A percentile compares a stretch with the other conserved stretches of the same genome.
Conservation (phyloP, 768 basidiomycete genomes). For the Terana coerulea region DNA sequence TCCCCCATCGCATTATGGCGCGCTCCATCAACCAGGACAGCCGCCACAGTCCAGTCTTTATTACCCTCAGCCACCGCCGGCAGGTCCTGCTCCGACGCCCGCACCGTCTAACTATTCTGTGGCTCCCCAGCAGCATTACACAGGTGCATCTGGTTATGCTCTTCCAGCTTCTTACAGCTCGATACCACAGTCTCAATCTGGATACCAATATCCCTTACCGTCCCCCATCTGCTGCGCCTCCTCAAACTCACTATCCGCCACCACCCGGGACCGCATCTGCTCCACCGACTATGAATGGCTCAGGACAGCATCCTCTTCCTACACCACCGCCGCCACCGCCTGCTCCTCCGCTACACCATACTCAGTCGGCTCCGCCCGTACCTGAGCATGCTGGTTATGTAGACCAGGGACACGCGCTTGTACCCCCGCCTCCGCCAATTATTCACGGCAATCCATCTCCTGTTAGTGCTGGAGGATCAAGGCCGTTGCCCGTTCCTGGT, state of each 20-base stretch:
- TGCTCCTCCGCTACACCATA: slow-evolving; percentile 23
- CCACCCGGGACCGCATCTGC: not conserved
- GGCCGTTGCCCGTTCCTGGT: slow-evolving; percentile 13
- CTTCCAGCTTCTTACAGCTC: slow-evolving; percentile 10
- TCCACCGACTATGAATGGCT: not conserved
- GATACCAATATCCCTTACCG: slow-evolving; percentile 22
- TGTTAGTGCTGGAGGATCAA: slow-evolving; percentile 2
- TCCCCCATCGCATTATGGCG: not conserved
- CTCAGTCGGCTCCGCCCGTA: slow-evolving; percentile 28
- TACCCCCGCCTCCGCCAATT: slow-evolving; percentile 9
- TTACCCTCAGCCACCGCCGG: not conserved
- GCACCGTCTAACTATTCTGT: slow-evolving; percentile 20
- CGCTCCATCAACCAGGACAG: slow-evolving; percentile 17
- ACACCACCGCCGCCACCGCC: slow-evolving; percentile 8
- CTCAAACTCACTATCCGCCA: slow-evolving; percentile 2
- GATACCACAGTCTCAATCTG: slow-evolving; percentile 10
- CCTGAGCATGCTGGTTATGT: not conserved
- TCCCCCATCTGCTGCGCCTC: not conserved
- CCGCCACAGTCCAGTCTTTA: not conserved
- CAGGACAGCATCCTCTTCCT: slow-evolving; percentile 2
- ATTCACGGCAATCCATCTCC: slow-evolving; percentile 13
- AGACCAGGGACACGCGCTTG: slow-evolving; percentile 23
- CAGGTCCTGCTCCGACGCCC: slow-evolving; percentile 13
- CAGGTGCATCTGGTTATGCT: slow-evolving; percentile 8
- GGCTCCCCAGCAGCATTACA: slow-evolving; percentile 10